Base-by-base conservation (phyloP, 1,284 basidiomycete species). In the Cutaneotrichosporon daszewskae region DNA sequence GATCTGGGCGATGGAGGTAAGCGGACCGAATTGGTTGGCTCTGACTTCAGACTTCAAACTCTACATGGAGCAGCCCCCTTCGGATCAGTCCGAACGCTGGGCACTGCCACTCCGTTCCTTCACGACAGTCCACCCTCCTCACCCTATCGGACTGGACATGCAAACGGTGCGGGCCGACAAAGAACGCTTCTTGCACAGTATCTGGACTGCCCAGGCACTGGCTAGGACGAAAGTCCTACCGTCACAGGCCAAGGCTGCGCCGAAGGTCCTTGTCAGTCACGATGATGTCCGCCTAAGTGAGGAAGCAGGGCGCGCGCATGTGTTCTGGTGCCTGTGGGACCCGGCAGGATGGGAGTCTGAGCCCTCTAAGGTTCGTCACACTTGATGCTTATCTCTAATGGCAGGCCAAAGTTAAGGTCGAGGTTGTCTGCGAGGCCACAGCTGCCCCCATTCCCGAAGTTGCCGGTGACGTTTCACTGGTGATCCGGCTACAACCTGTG, bases 1-100 rank as follows among this genome's bases (percentile, higher is more conserved):
- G 90, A 95, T 62, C 75, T 85, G 20, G 88, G 86, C n/a, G 81
- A 81, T 54, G 76, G 83, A 50, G 85, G 88, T 90, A 63, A 60
- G 78, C 68, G 40, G 11, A 14, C 36, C 6, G 3, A 5, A 3
- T 10, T 13, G 17, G 26, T n/a, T 11, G 13, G 17, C 26, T 24
- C 36, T 34, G 37, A 32, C 57, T 42, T 37, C 58, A 85, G 91
- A 94, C 58, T 81, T 96, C 44, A 85, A 92, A 57, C 62, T 94
- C 13, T 86, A 82, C 66, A 73, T 94, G 35, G 87, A 89, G 64
- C 80, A 75, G 38, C 83, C 87, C 20, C 86, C 87, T 6, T 71
- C 79, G 49, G 87, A 87, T 62, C 81, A 87, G 63, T 79, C 76
- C 14, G 87, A 89, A 34, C 77, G 82, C 33, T 92, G 89, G 87